Evolutionary conservation across 116 monocot genomes (phyloP).

Genomic region (Cymodocea nodosa): DNA sequence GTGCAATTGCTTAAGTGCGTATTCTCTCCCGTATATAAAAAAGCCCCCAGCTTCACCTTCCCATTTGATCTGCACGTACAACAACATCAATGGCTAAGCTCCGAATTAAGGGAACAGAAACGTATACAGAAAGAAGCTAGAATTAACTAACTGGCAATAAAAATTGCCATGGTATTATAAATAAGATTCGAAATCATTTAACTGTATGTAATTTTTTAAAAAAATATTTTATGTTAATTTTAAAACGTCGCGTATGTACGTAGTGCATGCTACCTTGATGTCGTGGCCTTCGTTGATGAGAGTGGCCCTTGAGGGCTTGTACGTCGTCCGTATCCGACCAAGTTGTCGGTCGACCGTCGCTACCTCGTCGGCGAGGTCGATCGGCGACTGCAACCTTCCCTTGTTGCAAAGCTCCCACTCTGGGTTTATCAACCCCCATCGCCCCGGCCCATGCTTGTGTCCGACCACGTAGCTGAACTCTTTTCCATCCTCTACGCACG

Average conservation of each 20-base stretch:
- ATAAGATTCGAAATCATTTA: too few species aligned
- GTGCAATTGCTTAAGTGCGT: constrained; percentile 23
- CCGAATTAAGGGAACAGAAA: too few species aligned
- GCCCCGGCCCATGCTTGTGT: constrained; percentile 7
- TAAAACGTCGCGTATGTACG: too few species aligned
- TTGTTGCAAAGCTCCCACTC: constrained; percentile 8
- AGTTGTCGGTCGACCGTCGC: constrained; percentile 15
- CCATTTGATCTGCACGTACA: constrained; percentile 12
- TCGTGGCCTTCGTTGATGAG: constrained; percentile 51
- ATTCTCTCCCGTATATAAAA: constrained; percentile 22
- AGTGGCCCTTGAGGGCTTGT: constrained; percentile 25
- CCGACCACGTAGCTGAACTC: too few species aligned
- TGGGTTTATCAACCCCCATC: constrained; percentile 10
- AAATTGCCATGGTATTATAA: too few species aligned
- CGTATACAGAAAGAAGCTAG: too few species aligned
- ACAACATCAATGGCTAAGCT: background rate
- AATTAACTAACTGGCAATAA: too few species aligned
- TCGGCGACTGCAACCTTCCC: too few species aligned
- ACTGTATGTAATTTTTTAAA: too few species aligned
- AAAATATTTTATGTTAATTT: too few species aligned
- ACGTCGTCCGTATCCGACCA: constrained; percentile 14
- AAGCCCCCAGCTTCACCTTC: constrained; percentile 27
- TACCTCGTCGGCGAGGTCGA: constrained; percentile 25
- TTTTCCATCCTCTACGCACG: constrained; percentile 20
- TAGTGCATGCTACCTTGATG: constrained; percentile 56